Evolutionary conservation across 352 stramenopile species (phyloP), one percentile per base, ranked within the genome.

Genomic region (Pythium oligandrum): DNA sequence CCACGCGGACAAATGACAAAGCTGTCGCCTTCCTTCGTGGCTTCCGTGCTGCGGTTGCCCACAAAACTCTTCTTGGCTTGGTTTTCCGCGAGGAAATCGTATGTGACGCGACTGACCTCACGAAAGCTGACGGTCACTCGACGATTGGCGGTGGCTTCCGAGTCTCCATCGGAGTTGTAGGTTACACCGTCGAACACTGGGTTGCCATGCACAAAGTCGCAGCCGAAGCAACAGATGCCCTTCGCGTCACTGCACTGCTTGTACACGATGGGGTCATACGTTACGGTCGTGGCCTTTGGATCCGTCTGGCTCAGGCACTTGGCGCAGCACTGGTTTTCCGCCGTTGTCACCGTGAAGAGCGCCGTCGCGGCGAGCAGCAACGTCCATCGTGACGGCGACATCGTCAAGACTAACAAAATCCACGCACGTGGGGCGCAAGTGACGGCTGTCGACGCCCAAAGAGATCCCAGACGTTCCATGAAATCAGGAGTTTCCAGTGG

Each of bases 171-270:
- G 45, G 17, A 57, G 48, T 66, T 48, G 43, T 73, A 78, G 33
- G 35, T 69, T 30, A 79, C 63, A 34, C 72, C 72, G 42, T 64
- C 44, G 55, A 66, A 83, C 8, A 46, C 52, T 9, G 67, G 48
- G 17, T 44, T 67, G 36, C 69, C 72, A 43, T 83, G 68, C 3
- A 50, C 36, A 39, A 79, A 79, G 32, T 53, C 52, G 51, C 72
- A 83, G 39, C 56, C 60, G 60, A 74, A 83, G 67, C 72, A 83
- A 64, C 72, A 83, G 55, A 83, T 79, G 53, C 72, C 67, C 36
- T 45, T 55, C 2, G 51, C 70, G 0, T 44, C 50, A 42, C 59
- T 71, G 70, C 72, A 83, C 45, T 83, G 64, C 4, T 46, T 44
- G 48, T 74, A 59, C 32, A 79, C 61, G 32, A 79, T 40, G 48